Base-by-base conservation (phyloP, 345 rosid genomes). In the Brassica rapa region DNA sequence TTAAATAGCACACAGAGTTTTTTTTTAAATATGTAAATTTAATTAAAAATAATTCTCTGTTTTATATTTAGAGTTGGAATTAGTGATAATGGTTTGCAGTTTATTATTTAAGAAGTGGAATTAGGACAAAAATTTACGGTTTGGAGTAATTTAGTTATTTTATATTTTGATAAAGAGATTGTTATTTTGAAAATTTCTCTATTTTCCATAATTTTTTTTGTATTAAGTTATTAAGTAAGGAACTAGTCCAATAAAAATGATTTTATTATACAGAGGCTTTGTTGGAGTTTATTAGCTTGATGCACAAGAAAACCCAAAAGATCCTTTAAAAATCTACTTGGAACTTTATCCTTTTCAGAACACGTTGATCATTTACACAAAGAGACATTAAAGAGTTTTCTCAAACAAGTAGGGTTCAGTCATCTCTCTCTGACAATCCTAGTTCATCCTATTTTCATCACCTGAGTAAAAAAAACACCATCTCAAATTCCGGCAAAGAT, bases 221-320 rank as follows among this genome's bases (percentile, higher is more conserved):
- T 25, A 25, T 25, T 25, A 25, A 25, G 29, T 25, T 32, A 6
- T 32, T 32, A 32, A 4, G 1, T 30, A 30, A 30, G 33, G 33
- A 30, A 30, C 4, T 30, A 4, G 33, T 5, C 6, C 6, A 4
- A 30, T 30, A 0, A 30, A 30, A 30, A 3, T 30, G 27, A 25
- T 25, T 25, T 25, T 25, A 25, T 25, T 25, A 49, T 49, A 84
- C 90, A 93, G 66, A 86, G 90, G 46, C 84, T 57, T 59, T 87
- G 94, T 88, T 2, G 90, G 85, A 56, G 79, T 68, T 59, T 88
- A 14, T 49, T 49, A n/a, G 55, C 15, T 78, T 78, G 68, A 16
- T 29, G 23, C 15, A 32, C 68, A 72, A 72, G 73, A 57, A 59
- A 78, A 77, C 67, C 11, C 0, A 55, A 27, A 63, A 1, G 6